Conservation (phyloP, 1,284 basidiomycete genomes). For the Marasmius oreades region DNA sequence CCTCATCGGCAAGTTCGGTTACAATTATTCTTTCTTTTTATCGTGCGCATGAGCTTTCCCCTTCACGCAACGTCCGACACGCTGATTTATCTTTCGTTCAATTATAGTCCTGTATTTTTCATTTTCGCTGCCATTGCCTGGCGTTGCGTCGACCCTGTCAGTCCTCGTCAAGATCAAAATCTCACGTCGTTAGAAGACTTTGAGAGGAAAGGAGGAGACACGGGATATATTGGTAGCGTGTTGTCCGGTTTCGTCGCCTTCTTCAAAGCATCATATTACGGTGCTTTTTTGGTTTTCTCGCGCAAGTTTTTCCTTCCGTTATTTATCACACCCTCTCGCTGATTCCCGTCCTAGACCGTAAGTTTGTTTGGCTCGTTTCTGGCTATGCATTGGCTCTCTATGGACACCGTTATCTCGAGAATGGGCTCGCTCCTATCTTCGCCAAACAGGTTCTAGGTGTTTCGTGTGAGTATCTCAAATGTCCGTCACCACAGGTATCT, state of each 20-base stretch:
- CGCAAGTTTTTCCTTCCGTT: constrained; percentile 12
- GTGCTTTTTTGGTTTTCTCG: constrained; percentile 14
- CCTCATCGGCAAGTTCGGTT: constrained; percentile 28
- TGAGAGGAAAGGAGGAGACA: not conserved
- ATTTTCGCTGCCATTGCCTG: not conserved
- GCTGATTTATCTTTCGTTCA: not conserved
- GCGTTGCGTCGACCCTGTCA: not conserved
- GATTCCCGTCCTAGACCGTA: constrained; percentile 22
- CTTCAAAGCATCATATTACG: constrained; percentile 20
- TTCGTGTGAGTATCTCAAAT: not conserved
- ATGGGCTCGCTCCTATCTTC: constrained; percentile 25
- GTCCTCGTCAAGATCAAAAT: not conserved
- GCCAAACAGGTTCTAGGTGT: constrained; percentile 26
- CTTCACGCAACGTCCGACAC: constrained; percentile 15
- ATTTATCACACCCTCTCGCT: not conserved
- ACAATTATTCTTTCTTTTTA: constrained; percentile 32
- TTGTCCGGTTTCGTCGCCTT: constrained; percentile 3
- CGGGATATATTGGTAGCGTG: not conserved
- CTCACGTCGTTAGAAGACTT: not conserved
- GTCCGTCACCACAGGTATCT: not conserved
- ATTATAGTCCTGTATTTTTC: constrained; percentile 15
- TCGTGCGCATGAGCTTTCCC: constrained; percentile 12
- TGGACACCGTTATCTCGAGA: constrained; percentile 29
- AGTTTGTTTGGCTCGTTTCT: constrained; percentile 17
- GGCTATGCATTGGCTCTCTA: constrained; percentile 26